A percentile compares a stretch with the other conserved stretches of the same genome.
These are phyloP conservation scores for Hypoxylon subgilvum DNA, from an alignment of 495 filamentous ascomycete species.

Conservation along the genomic window DNA sequence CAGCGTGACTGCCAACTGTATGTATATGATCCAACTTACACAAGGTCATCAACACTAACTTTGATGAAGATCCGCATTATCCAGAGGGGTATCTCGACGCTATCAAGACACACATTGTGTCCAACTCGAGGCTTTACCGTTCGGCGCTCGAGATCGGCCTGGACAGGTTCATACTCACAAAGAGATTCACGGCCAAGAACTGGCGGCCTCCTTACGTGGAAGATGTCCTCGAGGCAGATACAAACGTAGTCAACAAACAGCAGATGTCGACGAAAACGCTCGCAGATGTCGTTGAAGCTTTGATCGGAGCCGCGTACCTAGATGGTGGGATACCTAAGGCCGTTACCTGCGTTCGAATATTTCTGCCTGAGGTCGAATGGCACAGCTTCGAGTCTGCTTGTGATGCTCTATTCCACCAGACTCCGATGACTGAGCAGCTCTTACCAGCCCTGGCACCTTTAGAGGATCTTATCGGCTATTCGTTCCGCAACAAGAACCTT, in stretches of 20 bases:
- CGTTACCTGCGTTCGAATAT: slow-evolving; percentile 65
- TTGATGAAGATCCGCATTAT: slow-evolving; percentile 61
- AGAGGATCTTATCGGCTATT: slow-evolving; percentile 70
- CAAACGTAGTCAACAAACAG: slow-evolving; percentile 19
- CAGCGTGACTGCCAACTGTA: slow-evolving; percentile 66
- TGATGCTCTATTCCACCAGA: slow-evolving; percentile 42
- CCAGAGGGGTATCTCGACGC: slow-evolving; percentile 79
- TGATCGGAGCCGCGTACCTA: slow-evolving; percentile 79
- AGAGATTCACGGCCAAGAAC: slow-evolving; percentile 68
- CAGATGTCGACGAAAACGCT: slow-evolving; percentile 76
- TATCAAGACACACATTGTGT: slow-evolving; percentile 71
- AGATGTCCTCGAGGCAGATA: slow-evolving; percentile 47
- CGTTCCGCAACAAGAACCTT: slow-evolving; percentile 70
- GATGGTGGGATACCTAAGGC: slow-evolving; percentile 73
- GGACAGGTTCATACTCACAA: slow-evolving; percentile 75
- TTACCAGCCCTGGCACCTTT: slow-evolving; percentile 45
- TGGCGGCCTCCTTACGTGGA: slow-evolving; percentile 73
- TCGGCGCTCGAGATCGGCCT: slow-evolving; percentile 69
- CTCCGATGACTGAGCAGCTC: slow-evolving; percentile 38
- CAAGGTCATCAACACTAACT: slow-evolving; percentile 1
- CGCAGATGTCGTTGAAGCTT: slow-evolving; percentile 85
- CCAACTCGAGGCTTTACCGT: slow-evolving; percentile 71
- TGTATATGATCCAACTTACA: slow-evolving; percentile 8
- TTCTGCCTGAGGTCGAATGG: slow-evolving; percentile 70
- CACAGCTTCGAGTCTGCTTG: slow-evolving; percentile 44